These are phyloP conservation scores for Boletus edulis DNA, from an alignment of 768 basidiomycete genomes.

Conservation along the genomic window DNA sequence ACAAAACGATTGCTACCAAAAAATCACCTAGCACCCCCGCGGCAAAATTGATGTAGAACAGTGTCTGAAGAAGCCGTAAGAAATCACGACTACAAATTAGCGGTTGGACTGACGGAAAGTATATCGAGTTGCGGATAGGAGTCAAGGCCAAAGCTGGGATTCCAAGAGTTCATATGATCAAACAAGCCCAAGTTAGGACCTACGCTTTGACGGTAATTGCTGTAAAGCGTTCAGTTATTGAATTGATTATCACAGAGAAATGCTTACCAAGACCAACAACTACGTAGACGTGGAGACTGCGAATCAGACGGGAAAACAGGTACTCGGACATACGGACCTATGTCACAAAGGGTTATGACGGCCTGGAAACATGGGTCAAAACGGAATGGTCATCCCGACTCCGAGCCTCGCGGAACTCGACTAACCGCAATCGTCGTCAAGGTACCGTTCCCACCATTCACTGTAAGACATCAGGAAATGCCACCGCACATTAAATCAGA, in stretches of 20 bases:
- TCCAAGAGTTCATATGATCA: not conserved
- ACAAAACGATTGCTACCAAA: constrained; percentile 48
- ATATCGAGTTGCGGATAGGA: constrained; percentile 36
- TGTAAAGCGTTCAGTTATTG: constrained; percentile 17
- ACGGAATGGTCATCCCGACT: not conserved
- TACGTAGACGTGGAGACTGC: not conserved
- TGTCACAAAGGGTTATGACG: constrained; percentile 38
- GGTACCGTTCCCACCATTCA: constrained; percentile 41
- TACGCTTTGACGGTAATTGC: constrained; percentile 53
- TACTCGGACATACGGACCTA: constrained; percentile 37
- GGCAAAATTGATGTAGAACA: constrained; percentile 53
- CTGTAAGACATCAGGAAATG: constrained; percentile 29
- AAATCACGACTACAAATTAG: not conserved
- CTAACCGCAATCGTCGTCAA: constrained; percentile 48
- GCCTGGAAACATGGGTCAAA: constrained; percentile 24
- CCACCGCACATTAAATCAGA: not conserved
- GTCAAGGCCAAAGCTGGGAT: constrained; percentile 36
- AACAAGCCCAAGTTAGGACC: constrained; percentile 11
- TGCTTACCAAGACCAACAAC: constrained; percentile 12
- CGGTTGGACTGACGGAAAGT: constrained; percentile 36
- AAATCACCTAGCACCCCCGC: constrained; percentile 48
- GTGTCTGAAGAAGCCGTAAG: constrained; percentile 32
- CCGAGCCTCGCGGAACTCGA: not conserved
- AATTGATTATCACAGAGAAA: not conserved
- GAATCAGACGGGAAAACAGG: not conserved